These are phyloP conservation scores for Fomitopsis serialis DNA, from an alignment of 768 basidiomycete species.

Conservation along the genomic window DNA sequence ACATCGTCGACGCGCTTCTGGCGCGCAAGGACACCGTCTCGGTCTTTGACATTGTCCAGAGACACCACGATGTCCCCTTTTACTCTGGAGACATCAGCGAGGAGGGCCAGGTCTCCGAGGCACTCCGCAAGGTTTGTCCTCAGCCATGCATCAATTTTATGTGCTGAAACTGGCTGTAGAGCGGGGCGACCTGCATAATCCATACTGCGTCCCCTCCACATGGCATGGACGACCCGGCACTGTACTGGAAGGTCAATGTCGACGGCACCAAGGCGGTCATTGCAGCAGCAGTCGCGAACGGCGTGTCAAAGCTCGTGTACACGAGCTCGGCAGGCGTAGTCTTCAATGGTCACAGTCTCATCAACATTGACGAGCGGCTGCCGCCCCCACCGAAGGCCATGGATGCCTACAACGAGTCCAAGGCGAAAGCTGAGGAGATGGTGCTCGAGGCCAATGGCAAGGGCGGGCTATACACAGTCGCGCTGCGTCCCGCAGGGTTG, in stretches of 20 bases:
- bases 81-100: constrained; percentile 87
- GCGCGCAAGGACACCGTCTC: constrained; percentile 77
- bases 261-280: constrained; percentile 85
- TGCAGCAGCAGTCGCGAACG: constrained; percentile 65
- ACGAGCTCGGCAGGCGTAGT: constrained; percentile 91
- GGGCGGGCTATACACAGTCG: constrained; percentile 80
- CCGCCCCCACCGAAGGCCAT: constrained; percentile 66
- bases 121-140: constrained; percentile 61
- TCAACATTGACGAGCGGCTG: constrained; percentile 85
- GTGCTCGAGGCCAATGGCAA: constrained; percentile 85
- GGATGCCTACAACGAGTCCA: constrained; percentile 93
- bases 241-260: constrained; percentile 93
- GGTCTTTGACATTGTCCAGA: constrained; percentile 89
- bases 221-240: constrained; percentile 54
- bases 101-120: constrained; percentile 62
- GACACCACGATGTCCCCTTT: constrained; percentile 83
- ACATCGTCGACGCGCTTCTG: constrained; percentile 83
- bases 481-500: constrained; percentile 89
- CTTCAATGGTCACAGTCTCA: constrained; percentile 74
- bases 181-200: constrained; percentile 84
- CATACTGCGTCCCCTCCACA: constrained; percentile 89
- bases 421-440: constrained; percentile 80
- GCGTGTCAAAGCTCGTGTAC: constrained; percentile 85
- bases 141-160: not conserved
- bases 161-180: constrained; percentile 34